Conservation (phyloP, 352 stramenopile genomes). For the Phytophthora podocarpi region DNA sequence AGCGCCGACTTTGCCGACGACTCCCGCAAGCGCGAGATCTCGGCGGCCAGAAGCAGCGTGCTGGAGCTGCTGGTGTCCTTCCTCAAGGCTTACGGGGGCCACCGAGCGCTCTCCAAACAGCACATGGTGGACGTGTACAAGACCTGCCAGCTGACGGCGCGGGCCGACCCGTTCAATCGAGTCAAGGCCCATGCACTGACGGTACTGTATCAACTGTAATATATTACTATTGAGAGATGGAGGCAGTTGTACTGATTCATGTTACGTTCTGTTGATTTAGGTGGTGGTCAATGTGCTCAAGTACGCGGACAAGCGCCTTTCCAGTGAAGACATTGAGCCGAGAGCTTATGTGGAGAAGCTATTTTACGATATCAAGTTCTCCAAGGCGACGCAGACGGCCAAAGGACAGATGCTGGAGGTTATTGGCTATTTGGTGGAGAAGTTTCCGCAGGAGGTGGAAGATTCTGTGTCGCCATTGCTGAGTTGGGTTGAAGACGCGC, state of each 20-base stretch:
- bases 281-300: conserved; percentile 70
- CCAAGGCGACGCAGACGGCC: conserved; percentile 67
- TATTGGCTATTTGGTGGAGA: conserved; percentile 61
- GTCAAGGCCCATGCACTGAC: conserved; percentile 57
- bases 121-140: conserved; percentile 51
- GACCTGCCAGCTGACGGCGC: conserved; percentile 59
- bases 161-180: conserved; percentile 66
- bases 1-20: conserved; percentile 55
- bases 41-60: conserved; percentile 48
- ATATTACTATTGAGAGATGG: background rate
- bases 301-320: conserved; percentile 34
- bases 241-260: background rate
- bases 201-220: conserved; percentile 18
- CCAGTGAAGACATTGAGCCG: conserved; percentile 57
- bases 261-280: conserved; percentile 21
- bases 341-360: conserved; percentile 67
- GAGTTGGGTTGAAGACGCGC: conserved; percentile 67
- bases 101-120: conserved; percentile 52
- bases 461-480: conserved; percentile 39
- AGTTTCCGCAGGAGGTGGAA: conserved; percentile 48
- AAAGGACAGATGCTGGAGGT: conserved; percentile 75
- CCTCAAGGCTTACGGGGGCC: conserved; percentile 51
- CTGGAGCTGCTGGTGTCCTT: conserved; percentile 57
- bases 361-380: conserved; percentile 80
- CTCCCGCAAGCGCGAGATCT: conserved; percentile 64